phyloP scores from a whole-genome alignment of 495 filamentous ascomycete species.

The Penicillium coprophilum region DNA sequence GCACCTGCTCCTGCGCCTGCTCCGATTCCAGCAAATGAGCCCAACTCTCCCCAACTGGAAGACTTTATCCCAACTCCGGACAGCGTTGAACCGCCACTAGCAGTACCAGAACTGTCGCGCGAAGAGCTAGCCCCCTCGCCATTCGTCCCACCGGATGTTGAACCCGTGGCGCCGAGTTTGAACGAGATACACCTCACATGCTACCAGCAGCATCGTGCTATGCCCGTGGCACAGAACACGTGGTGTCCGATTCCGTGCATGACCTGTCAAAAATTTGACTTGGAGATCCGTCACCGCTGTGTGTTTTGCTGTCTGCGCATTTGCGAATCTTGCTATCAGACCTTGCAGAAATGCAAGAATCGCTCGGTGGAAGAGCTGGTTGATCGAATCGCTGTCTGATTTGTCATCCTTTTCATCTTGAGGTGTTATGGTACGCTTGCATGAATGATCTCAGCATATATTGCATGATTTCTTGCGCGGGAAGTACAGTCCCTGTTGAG shows the following conservation, averaged over 20 bases:
- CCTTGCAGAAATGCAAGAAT: slow-evolving; percentile 37
- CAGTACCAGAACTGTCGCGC: slow-evolving; percentile 19
- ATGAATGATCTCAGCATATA: not conserved
- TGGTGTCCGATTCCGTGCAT: slow-evolving; percentile 52
- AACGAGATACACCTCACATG: slow-evolving; percentile 44
- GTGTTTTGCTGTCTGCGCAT: slow-evolving; percentile 51
- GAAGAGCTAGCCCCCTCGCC: slow-evolving; percentile 30
- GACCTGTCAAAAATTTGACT: slow-evolving; percentile 48
- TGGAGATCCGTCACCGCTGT: slow-evolving; percentile 46
- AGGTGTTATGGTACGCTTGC: not conserved
- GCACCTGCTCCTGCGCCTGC: not conserved
- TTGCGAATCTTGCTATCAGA: slow-evolving; percentile 42
- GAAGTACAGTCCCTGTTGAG: not conserved
- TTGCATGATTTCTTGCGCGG: not conserved
- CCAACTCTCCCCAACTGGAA: slow-evolving; percentile 30
- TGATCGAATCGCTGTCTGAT: slow-evolving; percentile 14
- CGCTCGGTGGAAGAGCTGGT: slow-evolving; percentile 40
- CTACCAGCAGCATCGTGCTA: slow-evolving; percentile 46
- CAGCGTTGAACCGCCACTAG: slow-evolving; percentile 25
- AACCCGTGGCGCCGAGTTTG: slow-evolving; percentile 40
- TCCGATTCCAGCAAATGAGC: slow-evolving; percentile 12
- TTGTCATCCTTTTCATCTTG: not conserved
- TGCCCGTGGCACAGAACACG: slow-evolving; percentile 44
- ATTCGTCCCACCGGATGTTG: slow-evolving; percentile 35
- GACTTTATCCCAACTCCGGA: slow-evolving; percentile 44